Percentiles rank a stretch among this genome's conserved stretches.
Conservation (phyloP, 495 filamentous ascomycete genomes). For the Penicillium diatomitis region DNA sequence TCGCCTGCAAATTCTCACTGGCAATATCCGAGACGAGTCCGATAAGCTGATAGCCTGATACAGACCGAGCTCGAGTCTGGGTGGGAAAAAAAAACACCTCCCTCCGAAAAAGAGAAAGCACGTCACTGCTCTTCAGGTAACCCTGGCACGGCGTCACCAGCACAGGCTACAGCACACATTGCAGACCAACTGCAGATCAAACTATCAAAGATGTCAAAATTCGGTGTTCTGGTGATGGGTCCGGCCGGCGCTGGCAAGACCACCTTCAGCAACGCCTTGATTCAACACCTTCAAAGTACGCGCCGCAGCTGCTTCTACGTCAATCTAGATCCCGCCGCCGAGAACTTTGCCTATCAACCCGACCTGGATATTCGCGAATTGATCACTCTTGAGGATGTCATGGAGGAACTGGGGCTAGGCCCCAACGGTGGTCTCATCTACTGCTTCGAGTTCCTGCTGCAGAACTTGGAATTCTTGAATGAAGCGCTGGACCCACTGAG, state of each 20-base stretch:
- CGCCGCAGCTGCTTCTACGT: constrained; percentile 92
- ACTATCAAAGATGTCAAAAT: constrained; percentile 68
- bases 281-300: constrained; percentile 82
- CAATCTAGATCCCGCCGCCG: constrained; percentile 94
- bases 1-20: constrained; percentile 4
- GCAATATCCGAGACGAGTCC: background rate
- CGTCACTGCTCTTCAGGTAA: too few species aligned
- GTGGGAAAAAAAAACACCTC: too few species aligned
- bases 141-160: too few species aligned
- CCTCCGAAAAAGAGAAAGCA: too few species aligned
- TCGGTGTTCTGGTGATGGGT: constrained; percentile 89
- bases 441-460: constrained; percentile 90
- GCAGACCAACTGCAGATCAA: background rate
- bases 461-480: constrained; percentile 92
- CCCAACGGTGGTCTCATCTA: constrained; percentile 96
- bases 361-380: constrained; percentile 96
- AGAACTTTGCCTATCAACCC: constrained; percentile 81
- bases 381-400: constrained; percentile 93
- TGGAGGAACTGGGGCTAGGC: constrained; percentile 91
- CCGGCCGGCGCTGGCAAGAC: constrained; percentile 87
- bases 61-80: background rate
- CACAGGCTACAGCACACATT: too few species aligned
- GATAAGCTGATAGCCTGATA: constrained; percentile 8
- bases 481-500: constrained; percentile 77
- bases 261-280: constrained; percentile 88